These are phyloP conservation scores for Dothidotthia symphoricarpi DNA, from an alignment of 2,329 filamentous ascomycete genomes.

Conservation along the genomic window DNA sequence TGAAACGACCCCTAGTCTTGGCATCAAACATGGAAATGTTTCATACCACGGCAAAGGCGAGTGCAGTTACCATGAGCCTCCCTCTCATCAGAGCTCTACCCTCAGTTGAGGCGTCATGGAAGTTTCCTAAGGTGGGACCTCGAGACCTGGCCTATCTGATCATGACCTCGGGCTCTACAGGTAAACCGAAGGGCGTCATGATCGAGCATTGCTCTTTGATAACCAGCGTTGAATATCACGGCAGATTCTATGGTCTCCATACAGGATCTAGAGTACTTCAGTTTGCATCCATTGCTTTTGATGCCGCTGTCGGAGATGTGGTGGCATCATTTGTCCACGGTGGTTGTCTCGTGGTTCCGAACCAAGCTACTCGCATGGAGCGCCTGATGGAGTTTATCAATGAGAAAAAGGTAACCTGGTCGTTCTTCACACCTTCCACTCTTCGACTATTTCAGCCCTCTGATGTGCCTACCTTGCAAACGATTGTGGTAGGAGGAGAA, in stretches of 20 bases:
- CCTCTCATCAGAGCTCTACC: background rate
- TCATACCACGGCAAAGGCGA: background rate
- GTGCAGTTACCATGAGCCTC: background rate
- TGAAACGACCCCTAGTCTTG: conserved; percentile 1
- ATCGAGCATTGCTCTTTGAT: background rate
- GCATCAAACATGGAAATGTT: background rate
- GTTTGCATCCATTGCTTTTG: background rate
- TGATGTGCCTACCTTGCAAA: background rate
- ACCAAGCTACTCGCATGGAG: background rate
- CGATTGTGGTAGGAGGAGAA: background rate
- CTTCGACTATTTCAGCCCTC: background rate
- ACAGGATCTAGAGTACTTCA: background rate
- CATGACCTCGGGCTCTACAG: conserved; percentile 83
- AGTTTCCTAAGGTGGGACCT: background rate
- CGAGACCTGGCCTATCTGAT: background rate
- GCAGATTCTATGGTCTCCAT: background rate
- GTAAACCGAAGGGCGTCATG: conserved; percentile 97
- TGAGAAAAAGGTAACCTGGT: background rate
- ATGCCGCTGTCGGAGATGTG: background rate
- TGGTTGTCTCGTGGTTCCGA: background rate
- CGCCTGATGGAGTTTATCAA: background rate
- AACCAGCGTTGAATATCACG: background rate
- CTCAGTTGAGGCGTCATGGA: background rate
- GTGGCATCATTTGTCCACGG: background rate
- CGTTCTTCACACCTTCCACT: background rate